Base-by-base conservation (phyloP, 2,329 filamentous ascomycete species). In the Alternaria solani region DNA sequence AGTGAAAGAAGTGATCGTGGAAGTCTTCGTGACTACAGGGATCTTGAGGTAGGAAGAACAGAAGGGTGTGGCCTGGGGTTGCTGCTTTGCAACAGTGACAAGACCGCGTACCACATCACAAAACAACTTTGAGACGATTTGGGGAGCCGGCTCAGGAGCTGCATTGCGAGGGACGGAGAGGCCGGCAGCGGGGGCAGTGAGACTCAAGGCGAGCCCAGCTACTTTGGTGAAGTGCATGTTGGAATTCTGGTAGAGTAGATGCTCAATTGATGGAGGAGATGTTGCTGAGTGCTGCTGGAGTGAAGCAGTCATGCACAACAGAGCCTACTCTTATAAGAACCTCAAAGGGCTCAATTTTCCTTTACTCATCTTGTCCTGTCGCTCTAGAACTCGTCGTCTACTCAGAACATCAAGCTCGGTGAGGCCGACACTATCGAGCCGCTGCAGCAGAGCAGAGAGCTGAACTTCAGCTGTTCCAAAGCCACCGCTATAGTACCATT, bases 1-100 rank as follows among this genome's bases (percentile, higher is more conserved):
- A 32, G 44, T 47, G 4, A 47, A 48, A 7, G 44, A 48, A 7
- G 44, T 48, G 5, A 11, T 14, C 4, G 44, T 48, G 12, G 44
- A 48, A 23, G 44, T 48, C 44, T 48, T 48, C 7, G 28, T 48
- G 9, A 48, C 28, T 32, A n/a, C 44, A 9, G 44, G 44, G 5
- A 48, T 48, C 18, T 48, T 48, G 7, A 48, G 44, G 44, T 48
- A 48, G 11, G 44, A 34, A 34, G 44, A 48, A 16, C 44, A 48
- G n/a, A 48, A 48, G n/a, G 28, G 28, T 6, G 28, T 48, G 28
- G 44, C 44, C 20, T 48, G 44, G 28, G 44, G 9, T 8, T 48
- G 44, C 12, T 48, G 44, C 11, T 48, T 48, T 23, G 44, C 44
- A 8, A 48, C 44, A 23, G 44, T 48, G n/a, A 48, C 44, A 4